Percentiles rank a stretch among this genome's conserved stretches.
These are phyloP conservation scores for Clavariopsis aquatica DNA, from an alignment of 495 filamentous ascomycete species.

Conservation along the genomic window DNA sequence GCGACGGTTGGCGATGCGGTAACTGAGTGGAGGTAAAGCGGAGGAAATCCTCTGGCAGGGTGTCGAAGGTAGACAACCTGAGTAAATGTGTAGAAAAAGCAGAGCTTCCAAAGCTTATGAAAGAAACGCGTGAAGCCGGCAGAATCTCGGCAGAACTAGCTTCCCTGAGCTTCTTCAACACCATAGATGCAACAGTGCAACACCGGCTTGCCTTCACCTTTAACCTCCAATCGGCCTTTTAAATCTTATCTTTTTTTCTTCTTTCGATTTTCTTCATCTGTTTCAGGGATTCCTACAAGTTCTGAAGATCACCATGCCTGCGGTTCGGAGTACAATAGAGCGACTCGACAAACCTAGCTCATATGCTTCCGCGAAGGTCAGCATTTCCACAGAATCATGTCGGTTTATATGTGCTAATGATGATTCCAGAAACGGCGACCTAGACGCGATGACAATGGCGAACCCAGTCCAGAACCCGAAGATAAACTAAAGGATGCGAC, in stretches of 20 bases:
- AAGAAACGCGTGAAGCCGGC: not conserved
- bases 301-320: constrained; percentile 32
- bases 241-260: too few relatives aligned
- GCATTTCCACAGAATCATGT: constrained; percentile 11
- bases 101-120: not conserved
- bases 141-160: constrained; percentile 12
- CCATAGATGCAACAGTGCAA: not conserved
- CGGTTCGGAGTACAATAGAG: constrained; percentile 69
- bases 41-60: not conserved
- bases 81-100: not conserved
- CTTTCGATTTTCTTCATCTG: not conserved
- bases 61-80: not conserved
- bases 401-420: not conserved
- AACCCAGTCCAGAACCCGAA: constrained; percentile 50
- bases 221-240: not conserved
- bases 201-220: not conserved
- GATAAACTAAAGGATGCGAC: constrained; percentile 83
- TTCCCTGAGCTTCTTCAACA: not conserved
- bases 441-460: constrained; percentile 60
- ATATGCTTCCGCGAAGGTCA: constrained; percentile 78
- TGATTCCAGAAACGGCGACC: constrained; percentile 62
- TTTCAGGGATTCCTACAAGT: not conserved
- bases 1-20: not conserved
- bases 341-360: constrained; percentile 85
- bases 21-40: not conserved